Base-by-base conservation (phyloP, 371 early-diverging fungal species). In the Funneliformis caledonium region DNA sequence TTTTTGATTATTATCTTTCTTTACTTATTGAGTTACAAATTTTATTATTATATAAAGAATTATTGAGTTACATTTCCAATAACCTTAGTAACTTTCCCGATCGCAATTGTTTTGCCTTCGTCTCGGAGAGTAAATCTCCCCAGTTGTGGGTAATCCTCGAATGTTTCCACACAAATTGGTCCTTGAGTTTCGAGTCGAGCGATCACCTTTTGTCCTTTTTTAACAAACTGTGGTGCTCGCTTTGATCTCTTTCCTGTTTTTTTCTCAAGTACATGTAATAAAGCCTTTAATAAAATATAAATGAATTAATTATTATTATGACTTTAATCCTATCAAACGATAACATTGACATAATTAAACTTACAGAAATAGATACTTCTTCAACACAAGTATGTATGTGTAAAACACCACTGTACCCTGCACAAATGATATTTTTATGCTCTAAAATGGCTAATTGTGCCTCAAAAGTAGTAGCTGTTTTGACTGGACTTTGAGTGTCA, bases 81-180 rank as follows among this genome's bases (percentile, higher is more conserved):
- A 45, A 98, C 88, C 89, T 96, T 96, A 82, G 93, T 92, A 42
- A 98, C 88, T 86, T 96, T 96, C 82, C 99, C 98, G 81, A 98
- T 94, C 48, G 98, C 99, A 86, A 98, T 93, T 22, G 99, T 98
- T 88, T 93, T 94, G 87, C 94, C 94, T 91, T 98, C 97, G 84
- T 98, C 97, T 83, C 99, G 94, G 33, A 99, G 88, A 43, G 97
- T 98, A 89, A 99, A 98, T 69, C 99, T 92, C 67, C 99, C 98
- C 43, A 99, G 87, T 86, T 97, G 97, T 70, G 95, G 94, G 82
- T 93, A 92, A 52, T 96, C 94, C n/a, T 88, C 90, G 86, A 93
- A 97, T 22, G 93, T 87, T 84, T 99, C 99, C n/a, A 97, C 85
- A 85, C 97, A 97, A 33, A 96, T 84, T 14, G 94, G 89, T 48